Evolutionary conservation across 768 basidiomycete genomes (phyloP), one percentile per base, ranked within the genome.

Genomic region (Lyophyllum semitale): DNA sequence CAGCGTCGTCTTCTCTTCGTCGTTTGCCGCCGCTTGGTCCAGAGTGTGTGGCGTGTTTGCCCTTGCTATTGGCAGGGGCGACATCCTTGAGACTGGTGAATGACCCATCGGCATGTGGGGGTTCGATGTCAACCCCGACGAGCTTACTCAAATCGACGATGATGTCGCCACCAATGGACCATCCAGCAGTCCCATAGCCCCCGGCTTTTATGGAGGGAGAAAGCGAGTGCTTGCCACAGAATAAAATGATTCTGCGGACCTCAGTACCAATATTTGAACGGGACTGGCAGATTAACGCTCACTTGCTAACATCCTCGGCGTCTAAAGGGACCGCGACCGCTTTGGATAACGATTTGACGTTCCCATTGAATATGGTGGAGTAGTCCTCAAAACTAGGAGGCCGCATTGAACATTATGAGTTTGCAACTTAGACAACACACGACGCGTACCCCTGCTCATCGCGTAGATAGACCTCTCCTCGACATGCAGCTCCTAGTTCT

Each of bases 111-210:
- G 59, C 63, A 12, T 67, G 71, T 17, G 89, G 88, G 7, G 76
- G 63, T 64, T 90, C 89, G 51, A 93, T 84, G 29, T 85, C 81
- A 35, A 90, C 75, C 33, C 87, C 85, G 49, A 77, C 75, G 47
- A 97, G 73, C 61, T 79, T 82, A 63, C 79, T 82, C 45, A 96
- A 71, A 72, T 96, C 95, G 60, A 95, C 70, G 64, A 96, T 85
- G 53, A 96, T 76, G 63, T 95, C 88, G 33, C 95, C 95, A 15
- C 85, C 85, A 51, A 95, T 83, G 44, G 91, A 84, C 89, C 93
- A 93, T 1, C 93, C 94, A 9, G 88, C 91, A 1, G 91, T 95
- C 6, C 93, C 95, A 66, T 90, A 95, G 0, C 95, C 95, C 23
- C 95, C 95, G 1, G 91, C 89, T 67, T 93, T 94, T 62, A 94